Conservation (phyloP, 208 protist genomes). For the Acanthamoeba lenticulata region DNA sequence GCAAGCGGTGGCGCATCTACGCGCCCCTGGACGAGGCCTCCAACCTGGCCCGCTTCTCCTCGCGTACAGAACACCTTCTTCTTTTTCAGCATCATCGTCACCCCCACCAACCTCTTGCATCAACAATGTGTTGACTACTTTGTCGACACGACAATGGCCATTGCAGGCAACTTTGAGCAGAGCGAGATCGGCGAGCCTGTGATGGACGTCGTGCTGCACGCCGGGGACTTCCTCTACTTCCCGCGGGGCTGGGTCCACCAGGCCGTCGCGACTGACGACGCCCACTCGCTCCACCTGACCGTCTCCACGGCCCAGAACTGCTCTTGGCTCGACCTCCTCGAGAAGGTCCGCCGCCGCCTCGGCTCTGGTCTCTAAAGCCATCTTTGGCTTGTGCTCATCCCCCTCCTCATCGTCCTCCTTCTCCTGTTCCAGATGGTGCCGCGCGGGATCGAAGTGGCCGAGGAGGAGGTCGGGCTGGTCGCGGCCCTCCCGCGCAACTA, state of each 20-base stretch:
- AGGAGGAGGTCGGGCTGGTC: neutral
- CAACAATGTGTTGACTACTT: neutral
- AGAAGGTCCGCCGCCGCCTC: neutral
- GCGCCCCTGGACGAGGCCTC: slow-evolving; percentile 70
- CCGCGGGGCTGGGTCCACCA: slow-evolving; percentile 95
- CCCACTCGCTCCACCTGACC: slow-evolving; percentile 92
- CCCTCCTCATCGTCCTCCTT: neutral
- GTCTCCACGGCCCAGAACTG: slow-evolving; percentile 91
- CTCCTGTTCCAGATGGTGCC: neutral
- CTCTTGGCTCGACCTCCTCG: slow-evolving; percentile 79
- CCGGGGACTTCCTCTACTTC: slow-evolving; percentile 95
- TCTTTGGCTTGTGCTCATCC: neutral
- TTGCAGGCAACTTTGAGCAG: slow-evolving; percentile 85
- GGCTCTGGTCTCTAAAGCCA: neutral
- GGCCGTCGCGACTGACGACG: slow-evolving; percentile 72
- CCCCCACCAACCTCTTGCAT: too few species aligned
- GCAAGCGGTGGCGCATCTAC: slow-evolving; percentile 94
- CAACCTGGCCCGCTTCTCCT: neutral
- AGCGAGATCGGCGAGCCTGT: slow-evolving; percentile 88
- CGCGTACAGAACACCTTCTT: too few species aligned
- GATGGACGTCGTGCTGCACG: slow-evolving; percentile 86
- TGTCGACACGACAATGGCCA: slow-evolving; percentile 68
- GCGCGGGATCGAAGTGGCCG: neutral
- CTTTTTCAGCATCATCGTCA: too few species aligned
- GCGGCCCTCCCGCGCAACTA: neutral